Percentiles rank a stretch among this genome's conserved stretches.
Conservation (phyloP, 2,329 filamentous ascomycete species). For the Lasiodiplodia sp. region DNA sequence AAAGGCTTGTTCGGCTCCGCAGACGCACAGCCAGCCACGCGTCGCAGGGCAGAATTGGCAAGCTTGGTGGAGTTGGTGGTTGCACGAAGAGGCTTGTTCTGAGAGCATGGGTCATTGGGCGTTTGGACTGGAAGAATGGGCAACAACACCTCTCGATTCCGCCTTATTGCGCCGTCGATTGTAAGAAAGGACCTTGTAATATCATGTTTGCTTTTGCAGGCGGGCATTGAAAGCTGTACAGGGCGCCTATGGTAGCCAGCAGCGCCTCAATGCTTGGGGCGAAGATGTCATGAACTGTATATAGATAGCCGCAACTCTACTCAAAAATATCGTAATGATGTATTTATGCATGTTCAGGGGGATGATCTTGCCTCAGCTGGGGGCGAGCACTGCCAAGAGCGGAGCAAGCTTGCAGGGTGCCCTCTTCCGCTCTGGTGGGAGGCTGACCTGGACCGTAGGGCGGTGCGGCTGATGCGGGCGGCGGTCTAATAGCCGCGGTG, state of each 20-base stretch:
- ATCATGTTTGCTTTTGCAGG: neutral
- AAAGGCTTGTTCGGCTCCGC: neutral
- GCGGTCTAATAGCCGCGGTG: neutral
- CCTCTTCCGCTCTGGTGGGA: neutral
- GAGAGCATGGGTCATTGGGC: neutral
- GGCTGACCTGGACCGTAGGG: neutral
- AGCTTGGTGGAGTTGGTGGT: neutral
- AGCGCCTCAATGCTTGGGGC: slow-evolving; percentile 2
- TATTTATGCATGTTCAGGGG: neutral
- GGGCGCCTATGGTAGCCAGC: neutral
- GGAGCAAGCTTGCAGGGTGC: neutral
- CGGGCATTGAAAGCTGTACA: neutral
- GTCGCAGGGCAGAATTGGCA: neutral
- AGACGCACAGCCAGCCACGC: neutral
- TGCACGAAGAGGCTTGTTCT: slow-evolving; percentile 6
- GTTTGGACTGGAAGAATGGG: slow-evolving; percentile 1
- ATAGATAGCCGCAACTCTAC: slow-evolving; percentile 1
- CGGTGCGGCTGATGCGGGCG: neutral
- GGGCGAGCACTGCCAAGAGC: neutral
- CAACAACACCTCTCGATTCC: neutral
- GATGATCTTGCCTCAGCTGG: neutral
- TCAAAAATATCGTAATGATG: neutral
- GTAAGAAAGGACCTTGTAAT: neutral
- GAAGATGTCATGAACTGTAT: neutral
- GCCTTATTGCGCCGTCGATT: neutral